Evolutionary conservation across 2,329 filamentous ascomycete genomes (phyloP).

Genomic region (Byssochlamys sp.): DNA sequence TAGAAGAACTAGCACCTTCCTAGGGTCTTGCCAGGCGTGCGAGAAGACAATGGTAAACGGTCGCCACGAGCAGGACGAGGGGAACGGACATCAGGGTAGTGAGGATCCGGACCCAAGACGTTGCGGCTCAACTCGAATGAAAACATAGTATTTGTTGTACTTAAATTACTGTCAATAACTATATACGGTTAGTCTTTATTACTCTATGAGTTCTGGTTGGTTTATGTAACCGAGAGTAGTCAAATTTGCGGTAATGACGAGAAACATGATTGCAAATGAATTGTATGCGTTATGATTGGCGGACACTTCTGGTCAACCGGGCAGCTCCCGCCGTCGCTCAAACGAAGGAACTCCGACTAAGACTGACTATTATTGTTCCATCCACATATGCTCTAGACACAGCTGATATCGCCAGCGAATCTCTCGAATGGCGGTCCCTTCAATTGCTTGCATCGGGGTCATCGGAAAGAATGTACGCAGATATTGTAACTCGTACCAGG

Average conservation of each 20-base stretch:
- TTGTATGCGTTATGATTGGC: not conserved
- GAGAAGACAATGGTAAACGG: not conserved
- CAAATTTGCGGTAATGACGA: not conserved
- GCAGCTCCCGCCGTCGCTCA: not conserved
- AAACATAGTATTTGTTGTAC: not conserved
- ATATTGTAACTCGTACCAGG: not conserved
- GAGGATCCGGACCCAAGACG: not conserved
- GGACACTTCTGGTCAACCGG: not conserved
- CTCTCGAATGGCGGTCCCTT: slow-evolving; percentile 48
- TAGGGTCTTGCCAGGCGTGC: not conserved
- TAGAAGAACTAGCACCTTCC: not conserved
- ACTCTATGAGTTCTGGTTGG: not conserved
- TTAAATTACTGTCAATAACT: not conserved
- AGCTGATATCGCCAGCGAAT: not conserved
- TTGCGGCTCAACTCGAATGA: not conserved
- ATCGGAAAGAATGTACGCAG: slow-evolving; percentile 76
- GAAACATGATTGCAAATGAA: not conserved
- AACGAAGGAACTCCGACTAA: not conserved
- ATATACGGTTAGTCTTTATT: not conserved
- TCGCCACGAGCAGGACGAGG: not conserved
- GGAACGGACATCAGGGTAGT: not conserved
- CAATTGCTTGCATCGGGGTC: slow-evolving; percentile 84
- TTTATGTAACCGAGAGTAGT: not conserved
- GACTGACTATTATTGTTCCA: not conserved
- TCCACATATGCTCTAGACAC: not conserved